Evolutionary conservation across 2,329 filamentous ascomycete genomes (phyloP), one percentile per base, ranked within the genome.

Genomic region (Penicillium sp.): DNA sequence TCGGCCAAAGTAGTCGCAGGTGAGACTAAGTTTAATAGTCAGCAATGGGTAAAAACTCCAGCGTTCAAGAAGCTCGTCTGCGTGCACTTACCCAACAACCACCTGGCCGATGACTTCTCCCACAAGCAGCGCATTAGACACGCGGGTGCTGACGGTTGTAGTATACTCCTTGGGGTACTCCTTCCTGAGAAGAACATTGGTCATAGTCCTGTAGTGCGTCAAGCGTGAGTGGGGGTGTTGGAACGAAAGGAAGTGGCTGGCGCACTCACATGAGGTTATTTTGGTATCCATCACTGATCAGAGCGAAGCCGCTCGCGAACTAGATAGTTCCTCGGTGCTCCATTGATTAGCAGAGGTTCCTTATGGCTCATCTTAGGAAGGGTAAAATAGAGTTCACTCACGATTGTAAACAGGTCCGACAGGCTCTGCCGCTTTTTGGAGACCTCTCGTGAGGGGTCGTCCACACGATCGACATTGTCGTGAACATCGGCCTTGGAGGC

Each of bases 1-100:
- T 4, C 81, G 78, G 8, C 81, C 81, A 8, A 82, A 69, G 38
- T 77, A 77, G 67, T 83, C 81, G 60, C 79, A 81, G 28, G 75
- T 78, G 45, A 81, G 49, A 7, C 71, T 72, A 42, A 19, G 13
- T 35, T 5, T 10, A 13, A n/a, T 8, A 6, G n/a, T 43, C 7
- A 22, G 22, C 35, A 37, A 55, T 19, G 4, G 2, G 7, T 11
- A 7, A 48, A 25, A 28, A 6, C 3, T 8, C 3, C 4, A n/a
- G 19, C 16, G 28, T n/a, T 10, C 0, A 11, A 13, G 4, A 22
- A 8, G 3, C 2, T 8, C 46, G 37, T 30, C 26, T 33, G 25
- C 16, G 28, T n/a, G 1, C 19, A 22, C 57, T 48, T 58, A 72
- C 70, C 71, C 71, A 49, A 73, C 59, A 11, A 72, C 58, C 37